Percentiles rank a stretch among this genome's conserved stretches.
Evolutionary conservation across 192 early-diverging fungal species (phyloP).

Genomic region (Backusella australiensis): DNA sequence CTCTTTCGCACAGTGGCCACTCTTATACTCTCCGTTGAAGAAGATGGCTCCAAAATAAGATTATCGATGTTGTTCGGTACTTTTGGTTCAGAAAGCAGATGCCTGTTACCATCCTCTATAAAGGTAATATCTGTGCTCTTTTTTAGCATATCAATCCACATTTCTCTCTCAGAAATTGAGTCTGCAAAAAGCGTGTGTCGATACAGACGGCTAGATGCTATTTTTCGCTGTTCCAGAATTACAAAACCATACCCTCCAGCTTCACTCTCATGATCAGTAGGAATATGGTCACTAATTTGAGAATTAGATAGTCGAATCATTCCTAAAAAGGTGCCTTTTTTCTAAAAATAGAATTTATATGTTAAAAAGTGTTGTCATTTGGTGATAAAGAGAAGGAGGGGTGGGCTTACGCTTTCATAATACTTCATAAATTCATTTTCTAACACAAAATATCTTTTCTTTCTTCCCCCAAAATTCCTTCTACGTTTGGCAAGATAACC

Average conservation of each 20-base stretch:
- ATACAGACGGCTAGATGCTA: conserved; percentile 58
- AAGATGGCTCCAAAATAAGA: neutral
- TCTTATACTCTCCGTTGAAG: conserved; percentile 6
- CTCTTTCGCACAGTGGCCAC: neutral
- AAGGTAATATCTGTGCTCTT: neutral
- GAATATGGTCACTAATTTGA: conserved; percentile 58
- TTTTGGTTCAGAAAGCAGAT: conserved; percentile 66
- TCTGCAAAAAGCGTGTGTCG: conserved; percentile 88
- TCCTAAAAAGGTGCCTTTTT: conserved; percentile 67
- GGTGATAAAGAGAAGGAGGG: neutral
- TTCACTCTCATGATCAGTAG: neutral
- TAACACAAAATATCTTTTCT: conserved; percentile 81
- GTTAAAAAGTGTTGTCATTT: neutral
- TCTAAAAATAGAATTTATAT: conserved; percentile 28
- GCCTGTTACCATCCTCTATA: conserved; percentile 35
- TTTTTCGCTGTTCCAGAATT: conserved; percentile 74
- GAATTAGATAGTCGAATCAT: conserved; percentile 74
- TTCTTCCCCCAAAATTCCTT: conserved; percentile 97
- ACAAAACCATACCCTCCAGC: conserved; percentile 75
- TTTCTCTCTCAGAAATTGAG: conserved; percentile 86
- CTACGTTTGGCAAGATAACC: conserved; percentile 90
- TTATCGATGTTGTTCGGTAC: neutral
- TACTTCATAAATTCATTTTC: conserved; percentile 69
- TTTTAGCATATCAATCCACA: conserved; percentile 77
- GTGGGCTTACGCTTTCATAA: conserved; percentile 63